A percentile compares a stretch with the other conserved stretches of the same genome.
Conservation (phyloP, 305 asterid genomes). For the Fraxinus floribunda region DNA sequence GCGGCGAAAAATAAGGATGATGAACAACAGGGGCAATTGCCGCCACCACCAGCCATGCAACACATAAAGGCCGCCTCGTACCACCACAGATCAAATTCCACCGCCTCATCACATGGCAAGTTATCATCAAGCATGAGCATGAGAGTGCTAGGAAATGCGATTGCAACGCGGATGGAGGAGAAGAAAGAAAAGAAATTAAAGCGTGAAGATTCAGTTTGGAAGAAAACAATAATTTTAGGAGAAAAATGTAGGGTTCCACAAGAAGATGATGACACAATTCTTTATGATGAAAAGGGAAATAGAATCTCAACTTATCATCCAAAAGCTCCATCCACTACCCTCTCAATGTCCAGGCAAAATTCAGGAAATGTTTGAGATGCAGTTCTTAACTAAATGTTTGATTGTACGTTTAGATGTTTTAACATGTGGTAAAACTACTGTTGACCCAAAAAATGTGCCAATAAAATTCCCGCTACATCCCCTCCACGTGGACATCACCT, state of each 20-base stretch:
- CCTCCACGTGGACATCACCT: no score
- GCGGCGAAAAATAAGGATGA: background rate
- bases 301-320: slow-evolving; percentile 37
- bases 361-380: background rate
- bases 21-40: slow-evolving; percentile 24
- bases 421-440: no score
- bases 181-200: slow-evolving; percentile 34
- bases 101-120: slow-evolving; percentile 6
- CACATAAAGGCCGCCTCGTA: slow-evolving; percentile 20
- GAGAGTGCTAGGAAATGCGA: slow-evolving; percentile 27
- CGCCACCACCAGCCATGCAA: slow-evolving; percentile 38
- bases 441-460: no score
- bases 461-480: no score
- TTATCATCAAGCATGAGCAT: slow-evolving; percentile 37
- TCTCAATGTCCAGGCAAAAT: slow-evolving; percentile 33
- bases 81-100: slow-evolving; percentile 29
- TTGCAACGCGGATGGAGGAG: background rate
- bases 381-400: no score
- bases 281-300: slow-evolving; percentile 43
- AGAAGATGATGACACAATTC: slow-evolving; percentile 38
- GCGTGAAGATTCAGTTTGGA: slow-evolving; percentile 49
- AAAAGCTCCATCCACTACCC: slow-evolving; percentile 17
- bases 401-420: no score
- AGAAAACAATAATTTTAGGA: slow-evolving; percentile 45
- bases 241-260: slow-evolving; percentile 46